These are phyloP conservation scores for Euptelea pleiosperma DNA, from an alignment of 164 flowering plant genomes.

Conservation along the genomic window DNA sequence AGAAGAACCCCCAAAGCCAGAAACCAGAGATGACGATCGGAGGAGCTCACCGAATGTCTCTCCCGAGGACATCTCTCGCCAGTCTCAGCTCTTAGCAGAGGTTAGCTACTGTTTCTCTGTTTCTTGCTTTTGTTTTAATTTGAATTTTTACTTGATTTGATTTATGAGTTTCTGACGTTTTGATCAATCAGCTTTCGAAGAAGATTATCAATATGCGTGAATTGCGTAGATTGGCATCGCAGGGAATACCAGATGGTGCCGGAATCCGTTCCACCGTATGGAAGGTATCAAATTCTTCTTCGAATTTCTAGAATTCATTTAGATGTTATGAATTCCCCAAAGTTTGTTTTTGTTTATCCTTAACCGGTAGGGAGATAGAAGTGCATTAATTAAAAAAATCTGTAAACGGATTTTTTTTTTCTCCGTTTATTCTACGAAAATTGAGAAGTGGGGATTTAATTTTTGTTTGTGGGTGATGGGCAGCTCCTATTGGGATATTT, in stretches of 20 bases:
- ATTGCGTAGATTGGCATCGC: slow-evolving; percentile 68
- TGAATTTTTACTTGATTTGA: neutral
- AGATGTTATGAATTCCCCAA: too few relatives aligned
- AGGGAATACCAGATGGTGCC: slow-evolving; percentile 79
- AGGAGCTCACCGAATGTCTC: slow-evolving; percentile 23
- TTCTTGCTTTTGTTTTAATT: neutral
- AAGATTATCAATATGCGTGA: slow-evolving; percentile 68
- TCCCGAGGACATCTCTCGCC: slow-evolving; percentile 58
- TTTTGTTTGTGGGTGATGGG: slow-evolving; percentile 8
- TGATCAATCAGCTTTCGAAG: slow-evolving; percentile 55
- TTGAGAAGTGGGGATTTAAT: too few relatives aligned
- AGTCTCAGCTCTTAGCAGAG: slow-evolving; percentile 71
- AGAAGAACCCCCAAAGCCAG: slow-evolving; percentile 18
- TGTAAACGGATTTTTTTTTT: too few relatives aligned
- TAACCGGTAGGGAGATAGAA: too few relatives aligned
- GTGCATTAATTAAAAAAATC: too few relatives aligned
- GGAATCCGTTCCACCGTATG: slow-evolving; percentile 83
- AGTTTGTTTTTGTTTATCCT: too few relatives aligned
- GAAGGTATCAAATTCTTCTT: slow-evolving; percentile 54
- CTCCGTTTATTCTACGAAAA: too few relatives aligned
- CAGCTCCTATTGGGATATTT: slow-evolving; percentile 91
- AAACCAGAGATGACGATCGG: slow-evolving; percentile 16
- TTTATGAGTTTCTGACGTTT: neutral
- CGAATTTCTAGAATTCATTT: too few relatives aligned
- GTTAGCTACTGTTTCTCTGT: slow-evolving; percentile 24